Percentiles rank a stretch among this genome's conserved stretches.
Conservation (phyloP, 2,329 filamentous ascomycete genomes). For the Didymella lethalis region DNA sequence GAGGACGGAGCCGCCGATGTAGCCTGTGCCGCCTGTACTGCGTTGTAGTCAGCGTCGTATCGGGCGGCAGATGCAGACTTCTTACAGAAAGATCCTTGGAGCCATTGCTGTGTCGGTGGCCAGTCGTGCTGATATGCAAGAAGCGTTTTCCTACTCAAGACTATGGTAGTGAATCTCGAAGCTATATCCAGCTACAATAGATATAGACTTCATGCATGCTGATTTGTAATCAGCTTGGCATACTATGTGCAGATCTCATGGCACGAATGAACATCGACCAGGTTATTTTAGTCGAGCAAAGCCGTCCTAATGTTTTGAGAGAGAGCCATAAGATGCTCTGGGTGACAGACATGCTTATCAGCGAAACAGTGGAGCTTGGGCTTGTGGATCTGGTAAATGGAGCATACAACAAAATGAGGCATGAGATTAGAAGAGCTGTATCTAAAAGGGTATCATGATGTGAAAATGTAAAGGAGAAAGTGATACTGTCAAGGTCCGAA, state of each 20-base stretch:
- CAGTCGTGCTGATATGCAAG: background rate
- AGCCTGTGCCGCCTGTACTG: constrained; percentile 60
- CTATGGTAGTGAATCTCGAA: background rate
- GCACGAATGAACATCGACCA: background rate
- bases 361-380: no score
- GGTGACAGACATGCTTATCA: no score
- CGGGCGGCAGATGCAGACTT: background rate
- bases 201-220: background rate
- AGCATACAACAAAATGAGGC: background rate
- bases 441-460: constrained; percentile 29
- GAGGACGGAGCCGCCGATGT: background rate
- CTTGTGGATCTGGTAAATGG: background rate
- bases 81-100: background rate
- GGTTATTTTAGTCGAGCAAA: no score
- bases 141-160: background rate
- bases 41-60: constrained; percentile 27
- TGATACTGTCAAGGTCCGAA: background rate
- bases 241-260: background rate
- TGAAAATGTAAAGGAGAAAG: constrained; percentile 12
- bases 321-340: no score
- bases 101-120: background rate
- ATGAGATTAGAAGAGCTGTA: constrained; percentile 22
- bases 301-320: no score
- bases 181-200: background rate
- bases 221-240: background rate